Base-by-base conservation (phyloP, 2,329 filamentous ascomycete genomes). In the Fusarium sp. region DNA sequence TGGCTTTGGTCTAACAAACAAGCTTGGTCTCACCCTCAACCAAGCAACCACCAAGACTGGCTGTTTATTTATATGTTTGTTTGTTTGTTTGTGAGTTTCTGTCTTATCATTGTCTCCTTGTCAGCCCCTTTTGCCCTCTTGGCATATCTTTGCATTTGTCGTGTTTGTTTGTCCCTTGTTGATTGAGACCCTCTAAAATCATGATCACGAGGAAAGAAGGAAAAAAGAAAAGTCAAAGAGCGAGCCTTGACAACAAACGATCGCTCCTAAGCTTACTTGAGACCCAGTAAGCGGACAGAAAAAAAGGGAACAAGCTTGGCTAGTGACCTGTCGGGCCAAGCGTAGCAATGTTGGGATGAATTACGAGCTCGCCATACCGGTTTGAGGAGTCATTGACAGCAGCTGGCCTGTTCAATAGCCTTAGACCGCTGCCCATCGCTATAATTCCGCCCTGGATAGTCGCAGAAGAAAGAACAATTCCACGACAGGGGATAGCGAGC, bases 401-500 rank as follows among this genome's bases (percentile, higher is more conserved):
- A 62, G 44, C 58, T 50, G 52, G 46, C 22, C 38, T 43, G 59
- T 49, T 59, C 56, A 51, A 58, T 31, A 58, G 38, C 46, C 22
- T 40, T 46, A 56, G 55, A 40, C 53, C 51, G 52, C 44, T 54
- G 58, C 45, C 63, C 61, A 63, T 67, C 46, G 52, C 50, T 62
- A 57, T 53, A 46, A 49, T 42, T 33, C 45, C 61, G 45, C 57
- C 57, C 61, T 50, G 52, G 58, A 65, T 62, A 65, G 69, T 63
- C 34, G 53, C 47, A 63, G 72, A 73, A 73, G 40, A 73, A 75
- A 74, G 66, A 75, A 75, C 73, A 75, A 75, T 75, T 75, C 73
- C 50, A 75, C 50, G 68, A 65, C 73, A 65, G 57, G 70, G 71
- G 70, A 52, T 31, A 31, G 28, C 28, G 28, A 31, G 28, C 28